These are phyloP conservation scores for Geoglossum cookeanum DNA, from an alignment of 2,329 filamentous ascomycete species.

Conservation along the genomic window DNA sequence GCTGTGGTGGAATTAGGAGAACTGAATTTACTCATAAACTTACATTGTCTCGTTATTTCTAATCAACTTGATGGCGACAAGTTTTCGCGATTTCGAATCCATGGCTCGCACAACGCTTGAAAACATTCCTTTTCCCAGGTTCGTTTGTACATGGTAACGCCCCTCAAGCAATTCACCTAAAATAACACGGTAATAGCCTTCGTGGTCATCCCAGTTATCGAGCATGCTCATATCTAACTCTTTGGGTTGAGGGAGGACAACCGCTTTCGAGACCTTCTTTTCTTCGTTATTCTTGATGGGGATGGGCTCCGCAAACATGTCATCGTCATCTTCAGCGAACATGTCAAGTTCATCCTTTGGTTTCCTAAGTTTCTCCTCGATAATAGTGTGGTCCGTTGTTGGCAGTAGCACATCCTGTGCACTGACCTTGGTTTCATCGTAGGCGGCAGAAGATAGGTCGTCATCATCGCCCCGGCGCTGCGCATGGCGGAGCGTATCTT, in stretches of 20 bases:
- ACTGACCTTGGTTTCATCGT: constrained; percentile 37
- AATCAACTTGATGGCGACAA: constrained; percentile 96
- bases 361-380: constrained; percentile 23
- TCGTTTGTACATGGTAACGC: constrained; percentile 74
- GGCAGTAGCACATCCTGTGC: constrained; percentile 32
- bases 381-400: constrained; percentile 16
- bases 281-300: constrained; percentile 31
- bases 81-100: constrained; percentile 51
- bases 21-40: constrained; percentile 3
- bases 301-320: constrained; percentile 76
- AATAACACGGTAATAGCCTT: constrained; percentile 93
- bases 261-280: constrained; percentile 26
- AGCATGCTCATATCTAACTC: constrained; percentile 55
- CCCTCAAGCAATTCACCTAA: constrained; percentile 77
- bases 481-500: constrained; percentile 56
- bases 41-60: constrained; percentile 84
- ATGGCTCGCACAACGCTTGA: constrained; percentile 82
- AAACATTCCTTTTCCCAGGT: constrained; percentile 86
- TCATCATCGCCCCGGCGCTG: constrained; percentile 37
- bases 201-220: constrained; percentile 82
- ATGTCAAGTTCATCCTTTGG: constrained; percentile 39
- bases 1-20: constrained; percentile 3
- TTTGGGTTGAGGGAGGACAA: constrained; percentile 32
- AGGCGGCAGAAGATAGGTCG: constrained; percentile 33
- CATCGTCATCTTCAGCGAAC: constrained; percentile 45